A percentile compares a stretch with the other conserved stretches of the same genome.
phyloP scores from a whole-genome alignment of 805 yeast genomes.

The Debaryomyces hansenii region DNA sequence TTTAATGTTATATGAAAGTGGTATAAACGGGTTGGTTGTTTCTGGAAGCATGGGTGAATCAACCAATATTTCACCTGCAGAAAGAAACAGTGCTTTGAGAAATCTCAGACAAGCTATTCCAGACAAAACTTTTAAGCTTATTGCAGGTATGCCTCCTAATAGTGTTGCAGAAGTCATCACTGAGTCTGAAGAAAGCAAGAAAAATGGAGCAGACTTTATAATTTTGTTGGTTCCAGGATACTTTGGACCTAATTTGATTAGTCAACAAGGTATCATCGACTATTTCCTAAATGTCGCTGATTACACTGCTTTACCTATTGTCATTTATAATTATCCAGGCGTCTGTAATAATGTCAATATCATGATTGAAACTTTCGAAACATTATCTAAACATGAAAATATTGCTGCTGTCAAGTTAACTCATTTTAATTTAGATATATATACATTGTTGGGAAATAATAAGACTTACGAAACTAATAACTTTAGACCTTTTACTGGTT shows the following conservation, averaged over 20 bases:
- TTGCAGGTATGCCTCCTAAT: conserved; percentile 35
- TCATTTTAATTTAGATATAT: conserved; percentile 21
- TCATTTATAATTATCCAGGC: conserved; percentile 39
- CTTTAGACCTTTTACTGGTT: conserved; percentile 25
- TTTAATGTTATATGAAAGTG: conserved; percentile 21
- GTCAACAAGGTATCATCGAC: conserved; percentile 31
- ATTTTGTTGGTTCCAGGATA: conserved; percentile 35
- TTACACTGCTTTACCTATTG: conserved; percentile 30
- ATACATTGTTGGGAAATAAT: conserved; percentile 18
- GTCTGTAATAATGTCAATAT: conserved; percentile 30
- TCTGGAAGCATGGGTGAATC: conserved; percentile 44
- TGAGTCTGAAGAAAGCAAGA: conserved; percentile 20
- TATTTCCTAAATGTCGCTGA: conserved; percentile 31
- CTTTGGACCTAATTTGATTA: conserved; percentile 30
- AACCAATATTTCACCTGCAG: conserved; percentile 29
- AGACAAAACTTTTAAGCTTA: conserved; percentile 25
- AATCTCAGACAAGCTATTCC: conserved; percentile 30
- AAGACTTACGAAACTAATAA: conserved; percentile 10
- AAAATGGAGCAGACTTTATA: conserved; percentile 35
- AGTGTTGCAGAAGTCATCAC: conserved; percentile 23
- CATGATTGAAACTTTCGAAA: conserved; percentile 19
- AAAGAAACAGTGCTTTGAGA: conserved; percentile 25
- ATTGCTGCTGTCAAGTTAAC: conserved; percentile 35
- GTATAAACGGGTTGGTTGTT: conserved; percentile 34
- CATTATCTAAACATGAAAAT: conserved; percentile 29